Percentiles rank a stretch among this genome's conserved stretches.
Conservation (phyloP, 2,329 filamentous ascomycete genomes). For the Tolypocladium tropicale region DNA sequence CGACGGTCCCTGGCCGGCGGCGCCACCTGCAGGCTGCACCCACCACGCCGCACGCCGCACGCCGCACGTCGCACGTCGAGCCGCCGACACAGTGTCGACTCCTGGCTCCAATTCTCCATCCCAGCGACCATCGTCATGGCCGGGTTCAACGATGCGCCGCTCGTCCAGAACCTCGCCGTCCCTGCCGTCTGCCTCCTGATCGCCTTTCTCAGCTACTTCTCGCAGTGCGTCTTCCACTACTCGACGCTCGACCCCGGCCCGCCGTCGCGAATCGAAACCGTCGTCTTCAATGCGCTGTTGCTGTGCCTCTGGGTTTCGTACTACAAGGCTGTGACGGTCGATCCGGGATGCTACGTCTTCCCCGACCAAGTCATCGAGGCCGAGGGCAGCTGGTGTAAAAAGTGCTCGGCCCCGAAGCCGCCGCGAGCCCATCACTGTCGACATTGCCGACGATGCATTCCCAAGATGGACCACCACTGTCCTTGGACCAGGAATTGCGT, state of each 20-base stretch:
- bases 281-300: conserved; percentile 57
- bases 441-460: conserved; percentile 62
- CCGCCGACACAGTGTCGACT: not conserved
- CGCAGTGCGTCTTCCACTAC: conserved; percentile 59
- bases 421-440: conserved; percentile 74
- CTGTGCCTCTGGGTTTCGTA: conserved; percentile 60
- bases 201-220: conserved; percentile 58
- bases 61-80: not conserved
- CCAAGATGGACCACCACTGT: conserved; percentile 81
- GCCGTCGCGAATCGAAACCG: conserved; percentile 42
- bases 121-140: conserved; percentile 21
- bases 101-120: not conserved
- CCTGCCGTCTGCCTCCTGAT: conserved; percentile 58
- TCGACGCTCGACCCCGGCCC: conserved; percentile 48
- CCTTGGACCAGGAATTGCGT: conserved; percentile 81
- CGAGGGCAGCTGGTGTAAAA: conserved; percentile 56
- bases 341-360: conserved; percentile 46
- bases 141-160: conserved; percentile 29
- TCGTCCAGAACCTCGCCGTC: conserved; percentile 50
- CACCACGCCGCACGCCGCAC: not conserved
- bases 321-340: conserved; percentile 45
- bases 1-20: not conserved
- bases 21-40: not conserved
- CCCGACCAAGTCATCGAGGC: conserved; percentile 22
- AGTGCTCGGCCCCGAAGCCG: conserved; percentile 65